Base-by-base conservation (phyloP, 1,284 basidiomycete species). In the Moesziomyces parantarcticus region DNA sequence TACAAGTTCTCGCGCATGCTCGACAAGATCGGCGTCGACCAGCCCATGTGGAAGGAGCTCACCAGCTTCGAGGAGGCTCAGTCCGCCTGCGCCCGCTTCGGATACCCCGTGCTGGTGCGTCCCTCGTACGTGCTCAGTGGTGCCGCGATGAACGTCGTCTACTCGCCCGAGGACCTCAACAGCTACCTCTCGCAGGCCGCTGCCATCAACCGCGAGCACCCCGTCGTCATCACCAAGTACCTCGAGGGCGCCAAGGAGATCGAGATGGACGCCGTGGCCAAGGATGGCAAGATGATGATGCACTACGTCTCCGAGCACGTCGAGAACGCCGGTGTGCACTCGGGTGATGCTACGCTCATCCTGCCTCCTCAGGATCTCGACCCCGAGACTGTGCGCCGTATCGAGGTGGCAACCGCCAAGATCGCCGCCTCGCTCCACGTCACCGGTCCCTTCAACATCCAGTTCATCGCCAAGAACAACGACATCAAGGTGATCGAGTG, bases 401-500 rank as follows among this genome's bases (percentile, higher is more conserved):
- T 99, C 78, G 94, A 95, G 85, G 92, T 94, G 78, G 96, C 96
- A 18, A 98, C 96, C 1, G 90, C 90, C 47, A 99, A 98, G 88
- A 98, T 99, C 73, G 96, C 93, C 29, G 95, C 95, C 23, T 59
- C 77, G n/a, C 89, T 99, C 63, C 97, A 99, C 84, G 94, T 99
- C 54, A 98, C 96, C 5, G 97, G 96, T 25, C 97, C 96, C 3
- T 98, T 92, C 89, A 99, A 99, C 86, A 99, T 99, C 84, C 97
- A 99, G 87, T 97, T 99, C 87, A 97, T 99, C 80, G 95, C 95
- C 61, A 99, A 99, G 89, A 92, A 98, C 87, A 98, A 98, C 87
- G 96, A 98, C 85, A 98, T 98, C 88, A 97, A 99, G 88, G 96
- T 99, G 79, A 99, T 99, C 84, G 96, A 99, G 85, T 99, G 96